Conservation (phyloP, 2,329 filamentous ascomycete genomes). For the Zarea fungicola region DNA sequence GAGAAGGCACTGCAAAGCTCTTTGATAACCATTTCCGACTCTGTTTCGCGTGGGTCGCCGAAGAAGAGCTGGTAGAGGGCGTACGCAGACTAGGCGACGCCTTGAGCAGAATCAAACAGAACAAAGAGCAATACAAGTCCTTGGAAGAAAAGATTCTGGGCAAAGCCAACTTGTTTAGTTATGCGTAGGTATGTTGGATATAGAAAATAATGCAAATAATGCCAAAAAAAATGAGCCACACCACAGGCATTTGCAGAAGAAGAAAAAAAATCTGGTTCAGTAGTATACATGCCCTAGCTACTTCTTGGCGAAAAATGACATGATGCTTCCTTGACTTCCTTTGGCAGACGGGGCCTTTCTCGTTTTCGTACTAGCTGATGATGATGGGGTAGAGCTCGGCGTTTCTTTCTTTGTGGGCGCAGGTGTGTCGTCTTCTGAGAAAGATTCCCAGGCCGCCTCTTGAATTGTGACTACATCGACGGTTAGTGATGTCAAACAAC, state of each 20-base stretch:
- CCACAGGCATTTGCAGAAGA: background rate
- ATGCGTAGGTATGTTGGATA: background rate
- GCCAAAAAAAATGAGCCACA: background rate
- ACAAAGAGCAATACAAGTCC: conserved; percentile 23
- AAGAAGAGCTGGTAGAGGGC: conserved; percentile 60
- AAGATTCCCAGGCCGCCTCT: conserved; percentile 83
- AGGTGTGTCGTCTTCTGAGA: conserved; percentile 79
- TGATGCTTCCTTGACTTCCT: conserved; percentile 71
- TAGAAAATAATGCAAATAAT: background rate
- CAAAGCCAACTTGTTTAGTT: conserved; percentile 1
- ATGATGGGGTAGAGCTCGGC: conserved; percentile 36
- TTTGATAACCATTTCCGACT: conserved; percentile 60
- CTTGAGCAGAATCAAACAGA: conserved; percentile 27
- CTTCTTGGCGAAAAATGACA: conserved; percentile 88
- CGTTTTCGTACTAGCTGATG: conserved; percentile 43
- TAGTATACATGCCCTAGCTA: conserved; percentile 25
- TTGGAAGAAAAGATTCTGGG: conserved; percentile 3
- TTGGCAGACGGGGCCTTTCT: conserved; percentile 53
- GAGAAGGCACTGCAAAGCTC: conserved; percentile 45
- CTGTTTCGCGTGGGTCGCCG: conserved; percentile 69
- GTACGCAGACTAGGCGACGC: conserved; percentile 56
- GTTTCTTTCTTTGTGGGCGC: conserved; percentile 49
- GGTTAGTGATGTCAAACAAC: conserved; percentile 1
- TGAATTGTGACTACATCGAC: conserved; percentile 68
- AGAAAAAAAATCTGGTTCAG: background rate